Conservation (phyloP, 1,284 basidiomycete species). For the Malassezia vespertilionis region DNA sequence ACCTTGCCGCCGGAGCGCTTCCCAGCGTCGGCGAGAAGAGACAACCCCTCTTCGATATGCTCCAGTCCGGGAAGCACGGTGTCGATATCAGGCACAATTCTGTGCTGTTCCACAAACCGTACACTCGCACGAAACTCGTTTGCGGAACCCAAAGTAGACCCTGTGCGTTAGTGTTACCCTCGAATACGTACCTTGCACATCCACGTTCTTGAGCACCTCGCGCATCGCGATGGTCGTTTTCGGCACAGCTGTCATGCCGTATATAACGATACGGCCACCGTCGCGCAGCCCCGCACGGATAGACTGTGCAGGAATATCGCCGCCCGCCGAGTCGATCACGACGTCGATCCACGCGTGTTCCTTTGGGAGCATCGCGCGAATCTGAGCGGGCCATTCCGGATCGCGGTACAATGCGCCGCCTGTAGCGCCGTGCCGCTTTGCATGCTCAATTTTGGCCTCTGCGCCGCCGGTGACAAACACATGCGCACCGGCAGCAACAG, state of each 20-base stretch:
- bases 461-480: slow-evolving; percentile 73
- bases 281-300: slow-evolving; percentile 55
- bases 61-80: slow-evolving; percentile 62
- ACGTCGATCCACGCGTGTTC: slow-evolving; percentile 54
- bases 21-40: slow-evolving; percentile 43
- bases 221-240: slow-evolving; percentile 63
- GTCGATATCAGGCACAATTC: slow-evolving; percentile 64
- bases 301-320: slow-evolving; percentile 59
- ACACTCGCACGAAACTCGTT: slow-evolving; percentile 64
- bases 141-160: slow-evolving; percentile 69
- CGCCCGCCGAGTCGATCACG: slow-evolving; percentile 73
- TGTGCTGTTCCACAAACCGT: slow-evolving; percentile 59
- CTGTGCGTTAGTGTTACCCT: slow-evolving; percentile 12
- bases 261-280: slow-evolving; percentile 61
- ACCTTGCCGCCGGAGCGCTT: slow-evolving; percentile 41
- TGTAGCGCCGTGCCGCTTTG: slow-evolving; percentile 61
- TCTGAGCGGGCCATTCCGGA: slow-evolving; percentile 59
- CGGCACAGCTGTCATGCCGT: slow-evolving; percentile 57
- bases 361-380: slow-evolving; percentile 53
- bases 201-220: slow-evolving; percentile 65
- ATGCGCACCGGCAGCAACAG: slow-evolving; percentile 62
- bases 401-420: slow-evolving; percentile 67
- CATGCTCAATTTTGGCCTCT: slow-evolving; percentile 60
- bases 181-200: slow-evolving; percentile 57
- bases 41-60: slow-evolving; percentile 61